Evolutionary conservation across 768 basidiomycete genomes (phyloP), one percentile per base, ranked within the genome.

Genomic region (Cystofilobasidium bisporidii): DNA sequence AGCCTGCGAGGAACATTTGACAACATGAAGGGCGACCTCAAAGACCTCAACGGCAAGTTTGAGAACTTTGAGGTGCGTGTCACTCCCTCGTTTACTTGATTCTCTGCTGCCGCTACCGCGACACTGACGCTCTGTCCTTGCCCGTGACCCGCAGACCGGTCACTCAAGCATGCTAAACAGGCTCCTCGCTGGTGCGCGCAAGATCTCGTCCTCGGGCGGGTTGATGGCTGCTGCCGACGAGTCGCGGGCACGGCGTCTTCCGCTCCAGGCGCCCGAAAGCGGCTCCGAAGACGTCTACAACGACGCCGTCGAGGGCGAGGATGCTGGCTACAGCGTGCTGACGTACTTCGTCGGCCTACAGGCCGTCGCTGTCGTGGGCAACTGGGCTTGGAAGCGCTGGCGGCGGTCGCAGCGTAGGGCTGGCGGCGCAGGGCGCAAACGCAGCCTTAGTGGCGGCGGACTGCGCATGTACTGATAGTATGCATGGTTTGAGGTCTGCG

Each of bases 11-110:
- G 62, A 15, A 66, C 65, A 28, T 58, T 71, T 30, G 61, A 70
- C 17, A 64, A 55, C 3, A 62, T 71, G 22, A 69, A 65, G 32
- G 65, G 66, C 36, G 72, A 74, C 41, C 56, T 72, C 5, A 70
- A 71, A 30, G 71, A 70, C 22, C 55, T 72, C 26, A 69, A 69
- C 36, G 59, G 40, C 20, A 67, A 70, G 41, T 57, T 73, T n/a
- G 71, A 70, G 20, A 58, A 53, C 4, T 62, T 64, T 36, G 63
- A 64, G 57, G 68, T 69, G 20, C 55, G 56, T 67, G 30, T 5
- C 50, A n/a, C 53, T 43, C 60, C 33, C 36, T 55, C 59, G n/a
- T 55, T 55, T 12, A 8, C 24, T 6, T 6, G 24, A 14, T 11
- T 15, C 50, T 12, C 30, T 30, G 8, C 10, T 28, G 11, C 8